phyloP scores from a whole-genome alignment of 495 filamentous ascomycete genomes.

The Penicillium diatomitis region DNA sequence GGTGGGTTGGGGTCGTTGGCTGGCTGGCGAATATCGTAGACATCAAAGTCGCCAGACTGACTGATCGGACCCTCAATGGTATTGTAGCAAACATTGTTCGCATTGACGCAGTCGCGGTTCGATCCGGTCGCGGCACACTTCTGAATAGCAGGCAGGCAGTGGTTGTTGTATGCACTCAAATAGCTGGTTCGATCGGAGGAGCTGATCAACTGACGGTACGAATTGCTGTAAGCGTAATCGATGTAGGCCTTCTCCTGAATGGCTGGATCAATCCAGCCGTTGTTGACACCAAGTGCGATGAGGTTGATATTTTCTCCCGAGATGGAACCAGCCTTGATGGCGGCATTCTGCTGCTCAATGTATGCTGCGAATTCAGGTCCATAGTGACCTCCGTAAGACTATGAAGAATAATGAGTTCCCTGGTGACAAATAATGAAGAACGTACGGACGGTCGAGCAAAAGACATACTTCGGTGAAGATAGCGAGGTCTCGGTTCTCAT shows the following conservation, averaged over 20 bases:
- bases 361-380: constrained; percentile 43
- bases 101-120: constrained; percentile 32
- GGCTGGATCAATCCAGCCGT: constrained; percentile 34
- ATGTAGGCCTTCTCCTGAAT: constrained; percentile 44
- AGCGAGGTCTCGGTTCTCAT: constrained; percentile 44
- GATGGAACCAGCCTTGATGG: constrained; percentile 27
- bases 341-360: constrained; percentile 43
- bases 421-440: too few species aligned
- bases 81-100: constrained; percentile 33
- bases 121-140: constrained; percentile 25
- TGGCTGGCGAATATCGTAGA: constrained; percentile 42
- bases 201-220: constrained; percentile 40
- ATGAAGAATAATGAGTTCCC: neutral
- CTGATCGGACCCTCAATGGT: constrained; percentile 34
- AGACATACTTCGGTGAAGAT: constrained; percentile 34
- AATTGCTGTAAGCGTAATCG: constrained; percentile 34
- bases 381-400: constrained; percentile 51
- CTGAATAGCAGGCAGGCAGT: constrained; percentile 33
- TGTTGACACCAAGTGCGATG: constrained; percentile 48
- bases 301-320: constrained; percentile 41
- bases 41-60: constrained; percentile 29
- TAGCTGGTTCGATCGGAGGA: constrained; percentile 28
- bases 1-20: constrained; percentile 40
- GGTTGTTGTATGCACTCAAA: constrained; percentile 25
- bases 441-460: too few species aligned